Evolutionary conservation across 169 alveolate genomes (phyloP).

Genomic region (Plasmodium blacklocki): DNA sequence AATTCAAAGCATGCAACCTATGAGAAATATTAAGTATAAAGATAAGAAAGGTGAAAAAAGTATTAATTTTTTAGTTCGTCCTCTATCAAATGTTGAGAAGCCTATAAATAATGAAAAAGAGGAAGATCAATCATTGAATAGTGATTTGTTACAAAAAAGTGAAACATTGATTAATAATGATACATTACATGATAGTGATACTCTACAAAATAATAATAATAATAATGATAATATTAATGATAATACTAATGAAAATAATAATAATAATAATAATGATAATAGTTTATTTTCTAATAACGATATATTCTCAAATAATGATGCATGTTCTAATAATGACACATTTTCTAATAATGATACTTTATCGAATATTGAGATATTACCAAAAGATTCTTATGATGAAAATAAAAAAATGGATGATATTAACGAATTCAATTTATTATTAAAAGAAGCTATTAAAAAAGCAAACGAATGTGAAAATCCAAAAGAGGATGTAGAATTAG

Average conservation of each 20-base stretch:
- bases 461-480: conserved; percentile 72
- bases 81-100: conserved; percentile 11
- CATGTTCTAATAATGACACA: background rate
- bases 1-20: conserved; percentile 74
- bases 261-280: background rate
- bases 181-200: no score
- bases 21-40: conserved; percentile 59
- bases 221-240: background rate
- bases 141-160: no score
- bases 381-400: conserved; percentile 3
- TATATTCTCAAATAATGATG: no score
- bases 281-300: background rate
- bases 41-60: conserved; percentile 73
- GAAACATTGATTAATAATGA: no score
- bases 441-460: conserved; percentile 70
- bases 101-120: background rate
- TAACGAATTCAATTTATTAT: conserved; percentile 49
- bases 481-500: conserved; percentile 71
- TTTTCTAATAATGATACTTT: background rate
- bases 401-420: conserved; percentile 28
- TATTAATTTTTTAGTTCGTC: conserved; percentile 70
- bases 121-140: background rate
- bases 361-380: background rate
- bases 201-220: background rate
- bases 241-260: background rate